Conservation (phyloP, 2,329 filamentous ascomycete species). For the Sclerotinia nivalis region DNA sequence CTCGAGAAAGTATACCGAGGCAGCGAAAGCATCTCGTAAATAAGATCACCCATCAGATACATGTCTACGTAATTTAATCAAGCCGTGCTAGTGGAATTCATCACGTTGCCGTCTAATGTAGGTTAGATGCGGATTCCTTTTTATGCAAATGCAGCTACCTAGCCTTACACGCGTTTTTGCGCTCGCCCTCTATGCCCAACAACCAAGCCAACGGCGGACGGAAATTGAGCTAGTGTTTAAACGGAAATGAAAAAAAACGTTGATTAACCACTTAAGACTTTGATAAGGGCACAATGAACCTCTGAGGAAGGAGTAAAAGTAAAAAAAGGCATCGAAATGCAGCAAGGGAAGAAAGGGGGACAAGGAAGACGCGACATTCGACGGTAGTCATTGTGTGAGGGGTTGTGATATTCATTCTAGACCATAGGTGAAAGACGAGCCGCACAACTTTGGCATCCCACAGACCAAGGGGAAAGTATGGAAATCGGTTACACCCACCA, state of each 20-base stretch:
- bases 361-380: not conserved
- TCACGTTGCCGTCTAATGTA: not conserved
- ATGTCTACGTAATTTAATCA: not conserved
- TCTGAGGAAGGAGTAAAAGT: not conserved
- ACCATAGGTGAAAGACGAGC: not conserved
- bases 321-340: not conserved
- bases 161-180: not conserved
- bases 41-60: not conserved
- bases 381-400: not conserved
- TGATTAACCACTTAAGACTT: not conserved
- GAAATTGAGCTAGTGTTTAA: not conserved
- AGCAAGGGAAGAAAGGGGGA: not conserved
- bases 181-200: not conserved
- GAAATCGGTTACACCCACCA: not conserved
- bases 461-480: not conserved
- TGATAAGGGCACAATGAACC: not conserved
- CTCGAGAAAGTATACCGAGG: not conserved
- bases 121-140: not conserved
- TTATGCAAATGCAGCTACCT: not conserved
- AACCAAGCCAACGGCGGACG: not conserved
- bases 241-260: constrained; percentile 1
- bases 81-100: not conserved
- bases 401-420: not conserved
- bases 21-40: not conserved
- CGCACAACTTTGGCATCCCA: not conserved